Evolutionary conservation across 108 stramenopile genomes (phyloP), one percentile per base, ranked within the genome.

Genomic region (Discostella stelligeroides): DNA sequence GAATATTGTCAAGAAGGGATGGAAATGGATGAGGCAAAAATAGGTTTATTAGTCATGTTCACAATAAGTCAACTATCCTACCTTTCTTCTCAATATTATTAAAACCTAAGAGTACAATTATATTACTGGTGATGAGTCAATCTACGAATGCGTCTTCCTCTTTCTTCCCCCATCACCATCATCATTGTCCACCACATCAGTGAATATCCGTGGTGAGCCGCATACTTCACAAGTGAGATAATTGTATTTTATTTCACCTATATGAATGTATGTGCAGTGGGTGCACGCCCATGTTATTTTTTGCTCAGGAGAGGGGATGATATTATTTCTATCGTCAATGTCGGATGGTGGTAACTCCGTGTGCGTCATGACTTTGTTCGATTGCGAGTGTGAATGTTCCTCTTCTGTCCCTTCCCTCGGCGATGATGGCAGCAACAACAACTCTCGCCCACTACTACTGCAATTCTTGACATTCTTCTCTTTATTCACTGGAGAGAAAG

Each of bases 211-310:
- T 29, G 38, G n/a, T 0, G 74, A 41, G 5, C 74, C 74, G 41
- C 74, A 75, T 49, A 75, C 29, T 67, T 75, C 66, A 55, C 74
- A 75, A 24, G 34, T 60, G 7, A 75, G 74, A 62, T 45, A 75
- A n/a, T 62, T 48, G 2, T 21, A 27, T 30, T 63, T 72, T 61
- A 65, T 49, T 13, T 42, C 25, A 13, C 50, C 60, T 0, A 15
- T 60, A 46, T 75, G 66, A 25, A 47, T 34, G 34, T 46, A 75
- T 34, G 74, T 75, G 53, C 74, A 75, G 28, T 41, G 12, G 15
- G 24, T 8, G 30, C 74, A 75, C 10, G 49, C 53, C 74, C 74
- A 75, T 50, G 61, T 37, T 47, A 8, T 11, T 29, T 63, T 37
- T 4, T 20, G 48, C 29, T 58, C 14, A 30, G 34, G 12, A 12